phyloP scores from a whole-genome alignment of 441 rosid species.

The Gossypium gossypioides region DNA sequence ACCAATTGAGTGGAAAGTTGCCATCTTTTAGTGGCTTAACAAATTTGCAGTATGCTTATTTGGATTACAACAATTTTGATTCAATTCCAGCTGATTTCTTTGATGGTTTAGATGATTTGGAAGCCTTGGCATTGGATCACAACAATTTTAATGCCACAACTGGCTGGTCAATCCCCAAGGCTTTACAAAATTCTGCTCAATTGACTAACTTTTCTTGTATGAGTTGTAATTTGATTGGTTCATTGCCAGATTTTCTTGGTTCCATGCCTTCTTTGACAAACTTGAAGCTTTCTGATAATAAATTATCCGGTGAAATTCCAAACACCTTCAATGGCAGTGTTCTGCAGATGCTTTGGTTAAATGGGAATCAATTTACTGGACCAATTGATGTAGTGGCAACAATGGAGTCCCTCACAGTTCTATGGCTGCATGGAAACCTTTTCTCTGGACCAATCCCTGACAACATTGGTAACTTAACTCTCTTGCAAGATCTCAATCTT shows the following conservation, averaged over 20 bases:
- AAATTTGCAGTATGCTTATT: slow-evolving; percentile 32
- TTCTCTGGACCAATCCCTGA: slow-evolving; percentile 58
- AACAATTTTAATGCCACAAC: slow-evolving; percentile 41
- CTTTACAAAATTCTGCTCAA: slow-evolving; percentile 41
- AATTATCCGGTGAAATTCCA: slow-evolving; percentile 49
- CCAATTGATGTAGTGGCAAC: slow-evolving; percentile 45
- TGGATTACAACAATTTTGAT: slow-evolving; percentile 51
- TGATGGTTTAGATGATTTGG: slow-evolving; percentile 39
- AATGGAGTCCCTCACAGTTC: slow-evolving; percentile 33
- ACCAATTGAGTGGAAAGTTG: slow-evolving; percentile 44
- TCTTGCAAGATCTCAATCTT: slow-evolving; percentile 49
- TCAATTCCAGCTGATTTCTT: slow-evolving; percentile 55
- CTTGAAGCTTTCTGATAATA: slow-evolving; percentile 43
- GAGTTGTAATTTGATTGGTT: slow-evolving; percentile 52
- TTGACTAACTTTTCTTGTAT: slow-evolving; percentile 50
- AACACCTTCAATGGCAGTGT: slow-evolving; percentile 28
- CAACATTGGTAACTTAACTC: slow-evolving; percentile 38
- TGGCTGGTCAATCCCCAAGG: slow-evolving; percentile 52
- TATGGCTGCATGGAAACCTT: slow-evolving; percentile 70
- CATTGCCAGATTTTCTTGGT: slow-evolving; percentile 54
- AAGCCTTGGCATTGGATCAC: slow-evolving; percentile 51
- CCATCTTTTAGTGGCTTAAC: slow-evolving; percentile 52
- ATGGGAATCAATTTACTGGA: slow-evolving; percentile 42
- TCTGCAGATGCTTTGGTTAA: slow-evolving; percentile 51
- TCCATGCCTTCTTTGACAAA: slow-evolving; percentile 36